Base-by-base conservation (phyloP, 2,329 filamentous ascomycete species). In the Pestalotiopsis sp. region DNA sequence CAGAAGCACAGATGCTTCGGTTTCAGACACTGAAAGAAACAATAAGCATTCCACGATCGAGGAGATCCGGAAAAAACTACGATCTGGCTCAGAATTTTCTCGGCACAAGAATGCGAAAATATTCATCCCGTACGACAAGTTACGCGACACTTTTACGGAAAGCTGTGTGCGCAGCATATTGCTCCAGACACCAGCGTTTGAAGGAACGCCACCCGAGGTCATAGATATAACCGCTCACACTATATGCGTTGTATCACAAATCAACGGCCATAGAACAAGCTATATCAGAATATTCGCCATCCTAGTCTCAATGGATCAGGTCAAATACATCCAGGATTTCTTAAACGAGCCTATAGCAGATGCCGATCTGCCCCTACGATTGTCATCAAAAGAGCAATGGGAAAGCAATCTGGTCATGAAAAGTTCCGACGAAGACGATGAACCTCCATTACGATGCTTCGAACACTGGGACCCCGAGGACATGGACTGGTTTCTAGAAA, bases 241-340 rank as follows among this genome's bases (percentile, higher is more conserved):
- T 12, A 31, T 39, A 17, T 11, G 3, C 3, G 12, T 25, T 14
- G 45, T 65, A 27, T 59, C 60, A 31, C 41, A 49, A 11, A 31
- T 25, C 3, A 17, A 64, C 17, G 45, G 64, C 13, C 11, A 9
- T 11, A 6, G 17, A 9, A 68, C 60, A 9, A 23, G 66, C 17
- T 52, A 61, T 4, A 59, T 64, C 17, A 52, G 45, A 14, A 59
- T 68, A 14, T n/a, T 68, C 2, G 49, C 61, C 11, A 65, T 65
- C 14, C 61, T 68, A 11, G n/a, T 68, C 5, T 17, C 64, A 17
- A 49, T 45, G 1, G 14, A 12, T 2, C 27, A 52, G n/a, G 52
- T 52, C 60, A 2, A 36, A 2, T 25, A 36, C 36, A 65, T 68
- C 36, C 13, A 59, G 4, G 59, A 65, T 45, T 65, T 65, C 27